Base-by-base conservation (phyloP, 768 basidiomycete species). In the Russula compacta region DNA sequence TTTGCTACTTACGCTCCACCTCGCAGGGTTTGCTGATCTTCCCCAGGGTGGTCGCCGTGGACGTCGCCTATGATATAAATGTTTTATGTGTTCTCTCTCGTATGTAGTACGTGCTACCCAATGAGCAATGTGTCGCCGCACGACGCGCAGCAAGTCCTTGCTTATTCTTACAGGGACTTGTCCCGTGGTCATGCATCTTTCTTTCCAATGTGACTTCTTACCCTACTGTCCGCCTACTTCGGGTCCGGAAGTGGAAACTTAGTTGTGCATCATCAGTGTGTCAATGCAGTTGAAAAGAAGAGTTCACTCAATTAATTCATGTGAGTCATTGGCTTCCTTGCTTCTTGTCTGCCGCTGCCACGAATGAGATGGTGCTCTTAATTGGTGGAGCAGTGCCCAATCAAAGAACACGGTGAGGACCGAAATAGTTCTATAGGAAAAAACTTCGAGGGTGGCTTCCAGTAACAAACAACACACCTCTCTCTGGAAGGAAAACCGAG, bases 1-100 rank as follows among this genome's bases (percentile, higher is more conserved):
- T 56, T 36, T 32, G 11, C 35, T 39, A 39, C 29, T 48, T 33
- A 36, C 7, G 55, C 39, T 29, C 53, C 35, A 21, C 29, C 17
- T 56, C 40, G 21, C 10, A 11, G 3, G 19, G 35, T 33, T 14
- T 55, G 53, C 43, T 63, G n/a, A 64, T 53, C 43, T 33, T 24
- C 58, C 61, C 12, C 66, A 93, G 94, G 95, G 94, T 86, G 94
- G 94, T 93, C 91, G 94, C 69, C 92, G 94, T 78, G 94, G 94
- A 91, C 89, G 94, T 71, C 92, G 94, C 87, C 83, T 95, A 70
- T 90, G 74, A 77, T 55, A 53, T 66, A 67, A 67, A 69, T 72
- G 66, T 70, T 59, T 67, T 68, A 44, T 29, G 47, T 56, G 57
- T 67, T 49, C 72, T 60, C 6, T 33, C 68, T 67, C 67, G 61